phyloP scores from a whole-genome alignment of 352 stramenopile species.

The Pythium vanterpoolii region DNA sequence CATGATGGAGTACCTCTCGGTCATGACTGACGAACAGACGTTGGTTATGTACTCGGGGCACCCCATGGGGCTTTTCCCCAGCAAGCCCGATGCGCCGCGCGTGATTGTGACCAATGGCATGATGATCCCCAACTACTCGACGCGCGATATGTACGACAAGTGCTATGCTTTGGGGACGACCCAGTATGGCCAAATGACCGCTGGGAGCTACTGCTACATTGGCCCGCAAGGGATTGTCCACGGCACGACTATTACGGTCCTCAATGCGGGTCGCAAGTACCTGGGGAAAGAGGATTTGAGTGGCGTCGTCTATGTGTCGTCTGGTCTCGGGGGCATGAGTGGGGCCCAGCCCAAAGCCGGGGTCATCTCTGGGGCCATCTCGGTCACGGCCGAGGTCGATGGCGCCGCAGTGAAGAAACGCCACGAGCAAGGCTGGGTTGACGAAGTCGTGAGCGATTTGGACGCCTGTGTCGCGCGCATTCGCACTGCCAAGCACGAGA shows the following conservation, averaged over 20 bases:
- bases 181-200: conserved; percentile 90
- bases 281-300: conserved; percentile 59
- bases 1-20: conserved; percentile 83
- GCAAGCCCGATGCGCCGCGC: conserved; percentile 60
- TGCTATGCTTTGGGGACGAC: conserved; percentile 85
- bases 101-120: conserved; percentile 90
- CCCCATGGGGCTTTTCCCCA: conserved; percentile 84
- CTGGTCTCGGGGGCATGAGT: conserved; percentile 84
- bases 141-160: conserved; percentile 84
- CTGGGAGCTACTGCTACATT: conserved; percentile 91
- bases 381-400: conserved; percentile 84
- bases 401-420: conserved; percentile 76
- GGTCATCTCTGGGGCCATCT: conserved; percentile 85
- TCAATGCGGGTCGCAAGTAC: conserved; percentile 90
- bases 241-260: conserved; percentile 87
- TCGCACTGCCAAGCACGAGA: conserved; percentile 47
- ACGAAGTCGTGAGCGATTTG: conserved; percentile 71
- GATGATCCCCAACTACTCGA: conserved; percentile 90
- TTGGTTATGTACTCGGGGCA: conserved; percentile 90
- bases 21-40: conserved; percentile 88
- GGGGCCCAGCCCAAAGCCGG: conserved; percentile 82
- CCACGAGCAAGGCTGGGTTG: conserved; percentile 83
- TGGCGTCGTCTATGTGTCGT: conserved; percentile 85
- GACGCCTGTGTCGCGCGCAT: conserved; percentile 67
- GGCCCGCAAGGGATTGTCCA: conserved; percentile 89